Evolutionary conservation across 2,329 filamentous ascomycete species (phyloP).

Genomic region (Fusarium xylarioides): DNA sequence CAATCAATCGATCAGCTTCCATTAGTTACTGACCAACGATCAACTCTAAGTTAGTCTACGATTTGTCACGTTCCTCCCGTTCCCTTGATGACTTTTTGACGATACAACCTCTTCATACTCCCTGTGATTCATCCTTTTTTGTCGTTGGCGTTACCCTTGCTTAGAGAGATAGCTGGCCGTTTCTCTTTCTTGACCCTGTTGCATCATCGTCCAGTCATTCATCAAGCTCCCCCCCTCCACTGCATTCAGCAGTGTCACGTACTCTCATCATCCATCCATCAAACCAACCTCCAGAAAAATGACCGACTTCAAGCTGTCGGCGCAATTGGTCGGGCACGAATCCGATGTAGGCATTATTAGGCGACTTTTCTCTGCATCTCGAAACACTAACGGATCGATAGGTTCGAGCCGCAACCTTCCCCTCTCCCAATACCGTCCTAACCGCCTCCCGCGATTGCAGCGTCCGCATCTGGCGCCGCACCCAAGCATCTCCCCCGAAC

Average conservation of each 20-base stretch:
- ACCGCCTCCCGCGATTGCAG: constrained; percentile 93
- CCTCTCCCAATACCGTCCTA: constrained; percentile 74
- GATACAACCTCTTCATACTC: not conserved
- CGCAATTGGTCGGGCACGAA: constrained; percentile 87
- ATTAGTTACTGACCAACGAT: constrained; percentile 34
- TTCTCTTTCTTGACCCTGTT: constrained; percentile 15
- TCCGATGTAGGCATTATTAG: constrained; percentile 76
- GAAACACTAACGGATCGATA: constrained; percentile 50
- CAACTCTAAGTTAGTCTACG: not conserved
- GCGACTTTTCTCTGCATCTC: not conserved
- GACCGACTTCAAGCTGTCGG: constrained; percentile 92
- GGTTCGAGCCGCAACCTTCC: constrained; percentile 89
- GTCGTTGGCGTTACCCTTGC: not conserved
- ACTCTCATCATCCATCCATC: constrained; percentile 54
- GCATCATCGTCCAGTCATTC: constrained; percentile 2
- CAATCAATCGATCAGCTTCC: constrained; percentile 44
- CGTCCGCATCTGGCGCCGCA: constrained; percentile 84
- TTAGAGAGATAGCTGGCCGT: constrained; percentile 20
- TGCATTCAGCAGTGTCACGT: constrained; percentile 15
- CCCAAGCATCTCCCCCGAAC: constrained; percentile 69
- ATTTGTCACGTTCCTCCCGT: constrained; percentile 21
- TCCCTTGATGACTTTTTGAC: constrained; percentile 1
- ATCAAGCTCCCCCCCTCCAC: constrained; percentile 23
- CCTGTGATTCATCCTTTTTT: constrained; percentile 7
- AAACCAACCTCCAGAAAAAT: constrained; percentile 47